Evolutionary conservation across 108 stramenopile species (phyloP), one percentile per base, ranked within the genome.

Genomic region (Nannochloropsis granulata): DNA sequence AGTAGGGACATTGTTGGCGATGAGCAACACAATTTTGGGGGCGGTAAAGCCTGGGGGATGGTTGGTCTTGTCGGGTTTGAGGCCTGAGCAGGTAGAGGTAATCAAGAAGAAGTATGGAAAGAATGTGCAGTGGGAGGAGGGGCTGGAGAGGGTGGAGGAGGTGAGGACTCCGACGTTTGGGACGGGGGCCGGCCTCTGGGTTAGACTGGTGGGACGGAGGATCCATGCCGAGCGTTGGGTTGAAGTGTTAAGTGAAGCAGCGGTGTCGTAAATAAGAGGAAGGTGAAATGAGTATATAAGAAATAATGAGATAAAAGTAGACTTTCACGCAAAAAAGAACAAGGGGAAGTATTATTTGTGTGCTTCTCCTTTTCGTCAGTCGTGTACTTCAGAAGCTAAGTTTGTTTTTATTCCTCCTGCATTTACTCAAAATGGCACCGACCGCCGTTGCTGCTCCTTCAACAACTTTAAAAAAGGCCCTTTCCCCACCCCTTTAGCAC

Each of bases 61-160:
- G 45, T 24, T 85, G 26, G 80, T 79, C 34, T 80, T 85, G 80
- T 85, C 85, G 23, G 85, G 85, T 21, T 46, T 85, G 56, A 24
- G 81, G 24, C 81, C 81, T 25, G 24, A 24, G 46, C 80, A 85
- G 14, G 81, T 45, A 25, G 78, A 45, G 45, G 43, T 81, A 21
- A 81, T 85, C 56, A 81, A 25, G 85, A 23, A 26, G 80, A 71
- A 71, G n/a, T 71, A 71, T n/a, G 56, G 56, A n/a, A n/a, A 71
- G 21, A 16, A 71, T n/a, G 56, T 71, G 21, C 16, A n/a, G 56
- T 71, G 56, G 56, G 56, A 71, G 0, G 56, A 71, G n/a, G n/a
- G 56, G 21, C n/a, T 71, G 11, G 56, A 71, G 56, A 16, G 11
- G 56, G 56, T n/a, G n/a, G 56, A 71, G 56, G 56, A 71, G n/a